Percentiles rank a stretch among this genome's conserved stretches.
Conservation (phyloP, 2,329 filamentous ascomycete species). For the Talaromyces sp. region DNA sequence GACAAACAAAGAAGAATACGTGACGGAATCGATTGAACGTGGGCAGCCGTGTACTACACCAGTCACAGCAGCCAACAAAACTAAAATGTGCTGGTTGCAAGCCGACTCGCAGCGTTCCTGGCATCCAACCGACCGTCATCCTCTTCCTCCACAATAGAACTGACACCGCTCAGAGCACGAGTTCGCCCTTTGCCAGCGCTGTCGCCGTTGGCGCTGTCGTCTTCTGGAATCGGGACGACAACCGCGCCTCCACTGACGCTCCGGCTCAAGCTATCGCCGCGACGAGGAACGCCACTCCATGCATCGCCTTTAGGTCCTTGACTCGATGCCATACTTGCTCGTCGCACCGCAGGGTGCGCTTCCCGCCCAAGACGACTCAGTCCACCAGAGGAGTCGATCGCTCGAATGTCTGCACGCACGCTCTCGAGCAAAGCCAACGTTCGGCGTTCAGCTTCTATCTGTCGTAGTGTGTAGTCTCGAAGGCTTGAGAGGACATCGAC, state of each 20-base stretch:
- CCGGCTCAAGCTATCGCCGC: constrained; percentile 70
- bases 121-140: constrained; percentile 94
- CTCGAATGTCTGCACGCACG: constrained; percentile 84
- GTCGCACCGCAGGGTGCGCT: constrained; percentile 68
- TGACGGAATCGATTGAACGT: not conserved
- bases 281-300: constrained; percentile 89
- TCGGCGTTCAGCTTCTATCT: constrained; percentile 92
- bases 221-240: constrained; percentile 55
- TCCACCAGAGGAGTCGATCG: constrained; percentile 86
- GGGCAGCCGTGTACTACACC: constrained; percentile 3
- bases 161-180: constrained; percentile 42
- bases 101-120: constrained; percentile 84
- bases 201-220: constrained; percentile 49
- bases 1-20: not conserved
- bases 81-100: constrained; percentile 92
- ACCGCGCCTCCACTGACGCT: constrained; percentile 70
- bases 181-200: constrained; percentile 37
- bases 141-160: constrained; percentile 48
- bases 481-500: constrained; percentile 78
- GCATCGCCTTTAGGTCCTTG: constrained; percentile 97
- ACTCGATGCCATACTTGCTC: constrained; percentile 73
- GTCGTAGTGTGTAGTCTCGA: constrained; percentile 84
- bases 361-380: constrained; percentile 86
- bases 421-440: constrained; percentile 90
- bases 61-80: constrained; percentile 2